Evolutionary conservation across 148 eudicot species (phyloP).

Genomic region (Chenopodium album): DNA sequence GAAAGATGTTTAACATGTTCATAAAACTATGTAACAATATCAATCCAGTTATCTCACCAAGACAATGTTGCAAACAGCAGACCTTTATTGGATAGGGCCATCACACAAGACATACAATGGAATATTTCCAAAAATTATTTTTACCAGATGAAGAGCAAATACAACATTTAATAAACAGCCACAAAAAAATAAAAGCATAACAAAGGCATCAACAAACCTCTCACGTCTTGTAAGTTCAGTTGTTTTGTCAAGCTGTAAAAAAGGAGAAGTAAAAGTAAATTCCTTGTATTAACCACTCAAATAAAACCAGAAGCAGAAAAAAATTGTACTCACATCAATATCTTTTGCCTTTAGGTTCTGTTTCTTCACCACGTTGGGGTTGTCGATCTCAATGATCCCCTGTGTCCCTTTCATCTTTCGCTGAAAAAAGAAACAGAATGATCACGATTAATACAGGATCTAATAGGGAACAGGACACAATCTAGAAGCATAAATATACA

Average conservation of each 20-base stretch:
- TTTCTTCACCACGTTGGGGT: constrained; percentile 83
- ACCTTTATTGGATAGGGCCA: neutral
- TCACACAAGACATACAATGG: neutral
- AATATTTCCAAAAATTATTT: too few relatives aligned
- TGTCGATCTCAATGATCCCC: constrained; percentile 81
- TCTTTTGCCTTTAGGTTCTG: constrained; percentile 82
- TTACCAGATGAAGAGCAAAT: neutral
- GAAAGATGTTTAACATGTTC: neutral
- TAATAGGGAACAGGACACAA: constrained; percentile 4
- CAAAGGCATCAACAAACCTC: constrained; percentile 51
- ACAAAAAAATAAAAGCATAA: neutral
- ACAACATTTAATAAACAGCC: neutral
- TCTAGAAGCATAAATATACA: neutral
- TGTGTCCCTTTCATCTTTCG: constrained; percentile 78
- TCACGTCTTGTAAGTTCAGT: constrained; percentile 93
- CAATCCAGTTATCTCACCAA: neutral
- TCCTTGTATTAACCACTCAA: neutral
- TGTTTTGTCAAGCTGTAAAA: constrained; percentile 73
- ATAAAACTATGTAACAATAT: too few relatives aligned
- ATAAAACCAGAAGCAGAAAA: neutral
- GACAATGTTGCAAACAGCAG: neutral
- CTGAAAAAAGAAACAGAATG: constrained; percentile 24
- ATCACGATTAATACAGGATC: neutral
- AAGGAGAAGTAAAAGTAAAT: constrained; percentile 13
- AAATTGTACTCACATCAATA: constrained; percentile 61